These are phyloP conservation scores for Exophiala mesophila DNA, from an alignment of 2,329 filamentous ascomycete genomes.

Conservation along the genomic window DNA sequence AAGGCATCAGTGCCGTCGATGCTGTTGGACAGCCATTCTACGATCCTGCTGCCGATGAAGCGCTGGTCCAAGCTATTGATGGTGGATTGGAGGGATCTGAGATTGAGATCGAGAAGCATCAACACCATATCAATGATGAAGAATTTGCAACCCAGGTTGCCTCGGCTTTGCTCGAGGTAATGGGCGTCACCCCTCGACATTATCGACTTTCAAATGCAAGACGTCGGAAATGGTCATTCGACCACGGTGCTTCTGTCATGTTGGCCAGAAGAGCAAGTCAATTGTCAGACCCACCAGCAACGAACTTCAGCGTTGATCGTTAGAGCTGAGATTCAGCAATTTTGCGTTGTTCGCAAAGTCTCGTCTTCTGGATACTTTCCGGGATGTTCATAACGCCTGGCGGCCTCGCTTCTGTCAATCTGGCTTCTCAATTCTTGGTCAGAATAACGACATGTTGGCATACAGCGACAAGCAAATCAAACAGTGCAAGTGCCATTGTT, in stretches of 20 bases:
- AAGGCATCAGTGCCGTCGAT: conserved; percentile 59
- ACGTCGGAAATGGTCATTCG: conserved; percentile 25
- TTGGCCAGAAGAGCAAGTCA: conserved; percentile 19
- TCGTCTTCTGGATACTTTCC: too few species aligned
- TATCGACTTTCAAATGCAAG: conserved; percentile 24
- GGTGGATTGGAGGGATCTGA: conserved; percentile 45
- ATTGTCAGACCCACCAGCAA: background rate
- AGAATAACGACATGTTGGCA: too few species aligned
- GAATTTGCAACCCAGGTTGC: conserved; percentile 40
- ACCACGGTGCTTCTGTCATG: conserved; percentile 23
- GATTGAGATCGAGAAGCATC: conserved; percentile 48
- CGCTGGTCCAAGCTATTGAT: conserved; percentile 46
- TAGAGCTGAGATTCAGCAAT: too few species aligned
- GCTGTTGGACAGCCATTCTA: conserved; percentile 51
- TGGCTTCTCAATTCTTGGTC: too few species aligned
- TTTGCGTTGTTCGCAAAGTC: too few species aligned
- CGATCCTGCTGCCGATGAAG: conserved; percentile 45
- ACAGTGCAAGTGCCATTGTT: too few species aligned
- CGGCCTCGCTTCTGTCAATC: too few species aligned
- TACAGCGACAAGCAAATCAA: too few species aligned
- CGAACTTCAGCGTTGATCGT: conserved; percentile 1
- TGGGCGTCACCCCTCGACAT: conserved; percentile 24
- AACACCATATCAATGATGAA: conserved; percentile 51
- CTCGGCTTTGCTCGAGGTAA: conserved; percentile 22
- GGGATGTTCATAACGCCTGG: too few species aligned